phyloP scores from a whole-genome alignment of 176 grass and related monocot species.

The Chrysopogon serrulatus region DNA sequence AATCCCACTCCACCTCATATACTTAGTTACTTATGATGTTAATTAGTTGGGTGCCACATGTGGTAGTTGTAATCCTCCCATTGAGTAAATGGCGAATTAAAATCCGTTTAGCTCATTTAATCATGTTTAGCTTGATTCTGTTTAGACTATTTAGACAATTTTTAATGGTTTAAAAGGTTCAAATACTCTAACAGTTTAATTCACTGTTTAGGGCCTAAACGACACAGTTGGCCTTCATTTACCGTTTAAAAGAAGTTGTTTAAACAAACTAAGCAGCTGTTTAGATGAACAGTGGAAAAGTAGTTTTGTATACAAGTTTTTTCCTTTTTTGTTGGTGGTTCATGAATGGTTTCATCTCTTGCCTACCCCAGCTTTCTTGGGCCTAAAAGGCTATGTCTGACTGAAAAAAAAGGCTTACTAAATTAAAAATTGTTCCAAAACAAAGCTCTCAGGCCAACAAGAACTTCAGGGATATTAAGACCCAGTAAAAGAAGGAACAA shows the following conservation, averaged over 20 bases:
- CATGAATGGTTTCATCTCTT: background rate
- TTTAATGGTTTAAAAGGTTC: too few species aligned
- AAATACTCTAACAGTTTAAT: too few species aligned
- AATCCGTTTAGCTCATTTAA: too few species aligned
- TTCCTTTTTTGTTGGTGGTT: background rate
- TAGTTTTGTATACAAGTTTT: background rate
- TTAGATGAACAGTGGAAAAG: background rate
- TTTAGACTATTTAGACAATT: too few species aligned
- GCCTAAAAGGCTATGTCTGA: background rate
- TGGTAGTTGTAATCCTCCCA: too few species aligned
- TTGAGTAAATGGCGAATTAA: too few species aligned
- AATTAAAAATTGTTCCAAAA: conserved; percentile 1
- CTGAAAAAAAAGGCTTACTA: background rate
- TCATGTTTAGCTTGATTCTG: too few species aligned
- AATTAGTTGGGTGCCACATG: too few species aligned
- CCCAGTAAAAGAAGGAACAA: background rate
- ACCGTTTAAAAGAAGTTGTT: background rate
- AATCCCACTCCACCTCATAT: too few species aligned
- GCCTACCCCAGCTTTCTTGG: background rate
- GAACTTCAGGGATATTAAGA: background rate
- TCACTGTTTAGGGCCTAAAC: too few species aligned
- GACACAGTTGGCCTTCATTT: too few species aligned
- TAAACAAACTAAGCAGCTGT: background rate
- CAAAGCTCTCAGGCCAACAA: background rate
- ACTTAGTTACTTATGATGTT: too few species aligned